Percentiles rank a stretch among this genome's conserved stretches.
Evolutionary conservation across 495 filamentous ascomycete species (phyloP).

Genomic region (Neurospora terricola): DNA sequence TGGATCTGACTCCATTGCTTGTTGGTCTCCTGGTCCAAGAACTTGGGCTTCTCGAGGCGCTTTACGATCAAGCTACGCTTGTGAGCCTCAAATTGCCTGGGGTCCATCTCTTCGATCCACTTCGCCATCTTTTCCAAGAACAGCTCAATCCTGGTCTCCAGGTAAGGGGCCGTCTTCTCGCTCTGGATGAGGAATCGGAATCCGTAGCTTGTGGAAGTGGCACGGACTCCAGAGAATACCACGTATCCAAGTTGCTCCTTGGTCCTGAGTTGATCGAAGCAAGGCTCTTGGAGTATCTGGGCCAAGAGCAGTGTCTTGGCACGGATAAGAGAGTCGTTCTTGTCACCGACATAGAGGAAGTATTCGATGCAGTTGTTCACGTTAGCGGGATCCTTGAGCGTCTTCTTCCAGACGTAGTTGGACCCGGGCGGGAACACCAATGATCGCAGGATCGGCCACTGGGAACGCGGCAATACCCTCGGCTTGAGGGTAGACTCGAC

Average conservation of each 20-base stretch:
- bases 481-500: constrained; percentile 74
- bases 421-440: constrained; percentile 68
- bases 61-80: constrained; percentile 85
- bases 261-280: constrained; percentile 86
- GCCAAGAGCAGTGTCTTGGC: constrained; percentile 74
- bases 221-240: constrained; percentile 71
- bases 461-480: constrained; percentile 58
- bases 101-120: constrained; percentile 63
- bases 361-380: constrained; percentile 97
- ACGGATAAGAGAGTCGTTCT: constrained; percentile 52
- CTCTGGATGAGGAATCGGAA: constrained; percentile 92
- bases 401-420: constrained; percentile 73
- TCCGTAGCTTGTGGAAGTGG: constrained; percentile 61
- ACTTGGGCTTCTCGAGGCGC: constrained; percentile 86
- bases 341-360: constrained; percentile 67
- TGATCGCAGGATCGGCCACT: constrained; percentile 71
- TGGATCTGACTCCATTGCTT: constrained; percentile 79
- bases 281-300: constrained; percentile 89
- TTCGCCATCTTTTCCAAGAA: constrained; percentile 62
- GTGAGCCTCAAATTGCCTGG: constrained; percentile 80
- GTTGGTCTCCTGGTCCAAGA: constrained; percentile 71
- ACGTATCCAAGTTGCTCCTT: constrained; percentile 98
- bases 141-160: constrained; percentile 77
- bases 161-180: constrained; percentile 70
- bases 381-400: constrained; percentile 79